Base-by-base conservation (phyloP, 2,329 filamentous ascomycete species). In the Cordyceps militaris region DNA sequence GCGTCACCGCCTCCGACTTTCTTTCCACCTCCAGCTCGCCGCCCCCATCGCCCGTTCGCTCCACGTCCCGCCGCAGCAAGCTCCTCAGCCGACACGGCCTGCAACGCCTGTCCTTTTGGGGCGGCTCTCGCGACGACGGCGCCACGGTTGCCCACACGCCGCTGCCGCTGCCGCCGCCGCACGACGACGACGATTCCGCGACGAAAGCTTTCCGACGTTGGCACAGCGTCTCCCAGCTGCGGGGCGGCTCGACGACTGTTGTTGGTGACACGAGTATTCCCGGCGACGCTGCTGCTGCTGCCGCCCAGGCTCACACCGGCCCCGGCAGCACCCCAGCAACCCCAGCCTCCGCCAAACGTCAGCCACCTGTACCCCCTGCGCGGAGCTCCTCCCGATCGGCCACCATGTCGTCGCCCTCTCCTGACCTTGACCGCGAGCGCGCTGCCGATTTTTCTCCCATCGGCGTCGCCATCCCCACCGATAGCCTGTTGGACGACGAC, bases 401-500 rank as follows among this genome's bases (percentile, higher is more conserved):
- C 14, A 28, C 60, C 67, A 63, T 58, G 63, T 65, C 60, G 61
- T 66, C 65, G 62, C 64, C 60, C 60, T 66, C 65, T 62, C 61
- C 63, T 67, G 69, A 61, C 61, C 30, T 42, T 9, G 42, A 28
- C 19, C 42, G 40, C 52, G 38, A 34, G n/a, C 14, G 30, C 36
- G 38, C 19, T 28, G 55, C 36, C 46, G 38, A 51, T 9, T 57
- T 50, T 50, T 51, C 47, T 4, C 55, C 81, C 59, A 75, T 86
- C 66, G 78, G 75, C 65, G 79, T 83, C 50, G 67, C 71, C 59
- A 84, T 86, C 64, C 82, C 82, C 44, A 79, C 77, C 56, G 79
- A 80, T 58, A 75, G 70, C 64, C 72, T 85, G 57, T 71, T 84
- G 62, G 82, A 83, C 61, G 79, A 84, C 72, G 80, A 79, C 64